These are phyloP conservation scores for Lactifluus rugatus DNA, from an alignment of 768 basidiomycete species.

Conservation along the genomic window DNA sequence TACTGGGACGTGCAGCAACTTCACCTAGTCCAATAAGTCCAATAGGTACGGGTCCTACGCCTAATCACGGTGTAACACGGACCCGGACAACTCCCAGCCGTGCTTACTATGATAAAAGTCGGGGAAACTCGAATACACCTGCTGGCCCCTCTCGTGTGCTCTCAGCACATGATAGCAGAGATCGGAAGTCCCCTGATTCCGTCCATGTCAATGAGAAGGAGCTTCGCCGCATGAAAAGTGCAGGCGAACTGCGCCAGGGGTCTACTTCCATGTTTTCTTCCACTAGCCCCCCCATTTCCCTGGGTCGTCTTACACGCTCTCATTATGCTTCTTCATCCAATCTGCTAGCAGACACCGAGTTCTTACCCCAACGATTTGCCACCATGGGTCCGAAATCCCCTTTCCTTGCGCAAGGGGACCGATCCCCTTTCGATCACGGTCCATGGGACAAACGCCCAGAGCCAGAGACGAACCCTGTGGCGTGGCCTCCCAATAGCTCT, in stretches of 20 bases:
- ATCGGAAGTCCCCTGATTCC: slow-evolving; percentile 30
- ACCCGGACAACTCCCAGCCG: slow-evolving; percentile 67
- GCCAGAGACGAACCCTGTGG: neutral
- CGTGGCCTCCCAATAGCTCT: neutral
- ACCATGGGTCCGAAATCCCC: slow-evolving; percentile 51
- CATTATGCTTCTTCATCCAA: slow-evolving; percentile 64
- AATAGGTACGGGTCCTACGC: slow-evolving; percentile 15
- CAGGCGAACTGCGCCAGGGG: slow-evolving; percentile 62
- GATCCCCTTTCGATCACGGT: slow-evolving; percentile 33
- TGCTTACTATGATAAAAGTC: slow-evolving; percentile 27
- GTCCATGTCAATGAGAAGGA: slow-evolving; percentile 27
- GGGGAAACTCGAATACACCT: slow-evolving; percentile 8
- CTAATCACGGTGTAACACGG: slow-evolving; percentile 34
- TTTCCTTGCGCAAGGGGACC: slow-evolving; percentile 28
- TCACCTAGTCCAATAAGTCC: slow-evolving; percentile 33
- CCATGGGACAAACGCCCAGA: slow-evolving; percentile 35
- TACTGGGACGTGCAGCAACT: slow-evolving; percentile 43
- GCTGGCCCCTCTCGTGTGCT: slow-evolving; percentile 1
- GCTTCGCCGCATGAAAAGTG: slow-evolving; percentile 60
- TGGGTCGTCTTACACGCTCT: slow-evolving; percentile 34
- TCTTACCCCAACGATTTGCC: slow-evolving; percentile 49
- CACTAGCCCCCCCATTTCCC: slow-evolving; percentile 27
- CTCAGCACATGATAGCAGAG: slow-evolving; percentile 1
- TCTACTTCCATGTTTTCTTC: slow-evolving; percentile 22
- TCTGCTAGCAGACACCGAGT: slow-evolving; percentile 36